These are phyloP conservation scores for Mycena albidolilacea DNA, from an alignment of 768 basidiomycete species.

Conservation along the genomic window DNA sequence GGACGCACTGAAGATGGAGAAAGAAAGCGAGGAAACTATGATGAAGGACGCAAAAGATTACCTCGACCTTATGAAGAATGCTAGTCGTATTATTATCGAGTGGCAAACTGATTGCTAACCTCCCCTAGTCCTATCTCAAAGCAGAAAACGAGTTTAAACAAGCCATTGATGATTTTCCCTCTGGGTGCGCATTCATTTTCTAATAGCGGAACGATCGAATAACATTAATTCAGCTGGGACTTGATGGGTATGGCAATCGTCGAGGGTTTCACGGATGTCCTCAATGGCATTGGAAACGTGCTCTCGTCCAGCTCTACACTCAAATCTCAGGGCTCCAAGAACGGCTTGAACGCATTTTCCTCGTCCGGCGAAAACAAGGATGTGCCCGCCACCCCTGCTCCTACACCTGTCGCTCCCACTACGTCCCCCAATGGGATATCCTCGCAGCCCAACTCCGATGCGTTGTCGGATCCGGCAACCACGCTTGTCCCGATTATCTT, in stretches of 20 bases:
- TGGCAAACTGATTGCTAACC: neutral
- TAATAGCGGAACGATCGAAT: neutral
- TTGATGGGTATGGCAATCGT: conserved; percentile 1
- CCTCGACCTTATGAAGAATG: neutral
- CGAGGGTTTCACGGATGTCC: neutral
- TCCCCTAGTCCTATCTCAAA: neutral
- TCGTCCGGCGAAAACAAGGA: neutral
- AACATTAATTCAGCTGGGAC: conserved; percentile 1
- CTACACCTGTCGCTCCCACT: neutral
- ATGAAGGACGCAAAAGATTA: neutral
- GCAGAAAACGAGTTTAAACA: neutral
- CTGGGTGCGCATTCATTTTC: neutral
- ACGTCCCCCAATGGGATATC: neutral
- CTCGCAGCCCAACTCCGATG: neutral
- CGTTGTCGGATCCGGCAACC: conserved; percentile 1
- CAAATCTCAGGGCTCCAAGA: neutral
- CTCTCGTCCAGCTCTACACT: neutral
- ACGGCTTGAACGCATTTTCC: conserved; percentile 6
- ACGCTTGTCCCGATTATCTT: neutral
- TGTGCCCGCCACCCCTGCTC: neutral
- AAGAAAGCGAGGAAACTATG: neutral
- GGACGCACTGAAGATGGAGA: neutral
- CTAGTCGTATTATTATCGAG: neutral
- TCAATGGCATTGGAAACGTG: neutral
- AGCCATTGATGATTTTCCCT: neutral